Conservation (phyloP, 1,139 yeast species). For the Kurtzmaniella quercitrusa region DNA sequence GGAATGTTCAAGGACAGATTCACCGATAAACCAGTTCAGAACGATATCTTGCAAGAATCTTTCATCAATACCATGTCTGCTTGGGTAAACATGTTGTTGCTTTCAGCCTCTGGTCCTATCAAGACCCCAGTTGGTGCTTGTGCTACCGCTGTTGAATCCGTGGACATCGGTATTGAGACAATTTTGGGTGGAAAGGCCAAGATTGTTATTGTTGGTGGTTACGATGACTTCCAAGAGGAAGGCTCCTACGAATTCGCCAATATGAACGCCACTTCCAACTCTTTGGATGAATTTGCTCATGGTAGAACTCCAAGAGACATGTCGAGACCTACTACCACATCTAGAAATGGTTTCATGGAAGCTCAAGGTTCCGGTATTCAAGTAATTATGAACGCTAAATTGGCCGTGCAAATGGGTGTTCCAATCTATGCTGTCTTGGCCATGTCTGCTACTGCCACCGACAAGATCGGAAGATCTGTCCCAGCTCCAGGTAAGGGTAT, state of each 20-base stretch:
- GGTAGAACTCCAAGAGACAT: slow-evolving; percentile 98
- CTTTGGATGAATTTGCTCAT: slow-evolving; percentile 79
- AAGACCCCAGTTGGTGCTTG: slow-evolving; percentile 99
- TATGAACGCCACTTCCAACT: slow-evolving; percentile 96
- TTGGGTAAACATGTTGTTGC: slow-evolving; percentile 96
- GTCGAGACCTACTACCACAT: slow-evolving; percentile 97
- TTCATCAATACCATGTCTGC: slow-evolving; percentile 99
- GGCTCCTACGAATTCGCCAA: slow-evolving; percentile 97
- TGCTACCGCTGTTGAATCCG: slow-evolving; percentile 97
- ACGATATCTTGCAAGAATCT: slow-evolving; percentile 94
- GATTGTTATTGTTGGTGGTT: slow-evolving; percentile 96
- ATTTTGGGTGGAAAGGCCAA: slow-evolving; percentile 91
- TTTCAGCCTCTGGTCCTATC: slow-evolving; percentile 98
- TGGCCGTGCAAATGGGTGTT: slow-evolving; percentile 97
- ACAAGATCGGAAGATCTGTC: slow-evolving; percentile 96
- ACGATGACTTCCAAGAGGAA: slow-evolving; percentile 99
- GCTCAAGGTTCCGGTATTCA: slow-evolving; percentile 99
- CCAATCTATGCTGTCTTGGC: slow-evolving; percentile 97
- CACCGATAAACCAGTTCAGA: slow-evolving; percentile 89
- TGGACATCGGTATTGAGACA: slow-evolving; percentile 93
- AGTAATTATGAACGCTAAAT: slow-evolving; percentile 89
- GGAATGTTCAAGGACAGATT: slow-evolving; percentile 97
- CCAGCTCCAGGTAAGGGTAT: slow-evolving; percentile 99
- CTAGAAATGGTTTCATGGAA: slow-evolving; percentile 98
- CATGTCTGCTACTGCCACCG: slow-evolving; percentile 93